phyloP scores from a whole-genome alignment of 345 rosid species.

The Cochlearia excelsa region DNA sequence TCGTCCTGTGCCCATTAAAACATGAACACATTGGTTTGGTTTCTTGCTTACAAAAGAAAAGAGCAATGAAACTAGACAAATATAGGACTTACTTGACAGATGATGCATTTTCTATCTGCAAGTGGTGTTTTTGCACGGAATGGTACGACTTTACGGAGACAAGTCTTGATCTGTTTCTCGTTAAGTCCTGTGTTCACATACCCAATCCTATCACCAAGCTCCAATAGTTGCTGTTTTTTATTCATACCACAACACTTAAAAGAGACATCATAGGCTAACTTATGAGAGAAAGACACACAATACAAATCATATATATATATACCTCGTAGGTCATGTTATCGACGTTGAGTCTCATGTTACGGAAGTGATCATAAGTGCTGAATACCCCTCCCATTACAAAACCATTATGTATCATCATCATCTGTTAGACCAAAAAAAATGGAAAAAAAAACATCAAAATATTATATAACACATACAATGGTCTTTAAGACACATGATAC shows the following conservation, averaged over 20 bases:
- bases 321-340: slow-evolving; percentile 50
- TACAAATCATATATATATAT: background rate
- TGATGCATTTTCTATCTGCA: slow-evolving; percentile 66
- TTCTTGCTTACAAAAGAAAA: no score
- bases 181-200: slow-evolving; percentile 74
- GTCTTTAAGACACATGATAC: background rate
- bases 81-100: slow-evolving; percentile 68
- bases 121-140: slow-evolving; percentile 32
- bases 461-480: background rate
- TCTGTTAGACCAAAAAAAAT: slow-evolving; percentile 14
- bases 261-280: background rate
- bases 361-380: slow-evolving; percentile 38
- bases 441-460: background rate
- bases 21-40: background rate
- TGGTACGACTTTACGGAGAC: slow-evolving; percentile 60
- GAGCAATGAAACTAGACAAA: background rate
- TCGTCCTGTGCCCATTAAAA: slow-evolving; percentile 58
- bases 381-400: slow-evolving; percentile 40
- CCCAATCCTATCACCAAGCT: slow-evolving; percentile 91
- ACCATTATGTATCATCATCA: slow-evolving; percentile 40
- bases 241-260: slow-evolving; percentile 2
- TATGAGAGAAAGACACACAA: background rate
- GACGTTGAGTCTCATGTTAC: slow-evolving; percentile 41
- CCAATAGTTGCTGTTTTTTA: slow-evolving; percentile 65
- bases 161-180: slow-evolving; percentile 64